Conservation (phyloP, 306 rosid species). For the Vigna nakashimae region DNA sequence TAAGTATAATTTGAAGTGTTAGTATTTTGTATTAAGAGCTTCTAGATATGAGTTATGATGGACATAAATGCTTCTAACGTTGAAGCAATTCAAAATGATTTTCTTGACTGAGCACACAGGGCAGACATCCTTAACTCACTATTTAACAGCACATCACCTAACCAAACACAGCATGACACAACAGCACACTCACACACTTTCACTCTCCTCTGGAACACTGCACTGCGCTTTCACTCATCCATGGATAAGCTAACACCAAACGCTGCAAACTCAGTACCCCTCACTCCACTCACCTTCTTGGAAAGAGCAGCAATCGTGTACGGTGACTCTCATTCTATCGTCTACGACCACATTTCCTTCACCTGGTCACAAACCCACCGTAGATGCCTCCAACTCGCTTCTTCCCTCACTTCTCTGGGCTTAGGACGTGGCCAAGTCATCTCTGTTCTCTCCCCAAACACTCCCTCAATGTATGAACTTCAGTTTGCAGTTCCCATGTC, state of each 20-base stretch:
- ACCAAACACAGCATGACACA: background rate
- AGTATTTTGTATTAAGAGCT: no score
- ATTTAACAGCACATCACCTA: background rate
- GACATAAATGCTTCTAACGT: no score
- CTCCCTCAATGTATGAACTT: slow-evolving; percentile 74
- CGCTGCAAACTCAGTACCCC: slow-evolving; percentile 58
- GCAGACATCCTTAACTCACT: background rate
- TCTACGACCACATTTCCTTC: slow-evolving; percentile 51
- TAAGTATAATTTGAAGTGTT: no score
- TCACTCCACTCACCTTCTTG: slow-evolving; percentile 62
- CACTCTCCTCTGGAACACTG: background rate
- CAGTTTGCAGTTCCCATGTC: slow-evolving; percentile 82
- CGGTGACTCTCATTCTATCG: slow-evolving; percentile 51
- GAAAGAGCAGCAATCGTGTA: slow-evolving; percentile 62
- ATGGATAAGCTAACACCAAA: slow-evolving; percentile 47
- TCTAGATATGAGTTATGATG: no score
- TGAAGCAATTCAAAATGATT: no score
- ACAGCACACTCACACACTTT: background rate
- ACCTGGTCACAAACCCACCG: slow-evolving; percentile 72
- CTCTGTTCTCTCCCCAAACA: slow-evolving; percentile 72
- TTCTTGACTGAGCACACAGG: no score
- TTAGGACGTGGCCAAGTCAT: slow-evolving; percentile 51
- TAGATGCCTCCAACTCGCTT: slow-evolving; percentile 72
- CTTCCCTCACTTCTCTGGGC: slow-evolving; percentile 55
- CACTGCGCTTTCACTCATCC: background rate